A percentile compares a stretch with the other conserved stretches of the same genome.
These are phyloP conservation scores for Xylariomycetidae sp. DNA, from an alignment of 2,329 filamentous ascomycete species.

Conservation along the genomic window DNA sequence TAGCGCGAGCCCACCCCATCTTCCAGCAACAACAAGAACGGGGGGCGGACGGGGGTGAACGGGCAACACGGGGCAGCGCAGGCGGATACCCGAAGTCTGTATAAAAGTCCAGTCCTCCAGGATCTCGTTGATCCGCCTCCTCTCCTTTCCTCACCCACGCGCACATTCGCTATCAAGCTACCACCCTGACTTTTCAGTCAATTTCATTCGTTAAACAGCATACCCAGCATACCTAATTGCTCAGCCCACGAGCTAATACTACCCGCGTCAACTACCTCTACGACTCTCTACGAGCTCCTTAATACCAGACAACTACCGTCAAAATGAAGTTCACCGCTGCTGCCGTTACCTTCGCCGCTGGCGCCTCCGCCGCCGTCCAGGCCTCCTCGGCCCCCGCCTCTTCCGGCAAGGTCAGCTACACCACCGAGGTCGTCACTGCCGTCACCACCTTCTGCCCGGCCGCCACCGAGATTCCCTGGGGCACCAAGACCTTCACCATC, in stretches of 20 bases:
- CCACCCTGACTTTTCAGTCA: constrained; percentile 50
- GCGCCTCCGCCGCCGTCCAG: constrained; percentile 25
- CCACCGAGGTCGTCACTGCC: constrained; percentile 62
- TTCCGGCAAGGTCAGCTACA: constrained; percentile 46
- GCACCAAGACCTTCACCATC: constrained; percentile 62
- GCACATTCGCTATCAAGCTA: constrained; percentile 37
- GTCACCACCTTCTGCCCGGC: constrained; percentile 69
- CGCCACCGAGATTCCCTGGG: constrained; percentile 58
- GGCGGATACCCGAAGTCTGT: constrained; percentile 24
- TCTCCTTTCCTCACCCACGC: constrained; percentile 43
- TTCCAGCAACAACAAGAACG: too few relatives aligned
- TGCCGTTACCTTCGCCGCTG: constrained; percentile 46
- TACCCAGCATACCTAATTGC: constrained; percentile 26
- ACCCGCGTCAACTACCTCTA: constrained; percentile 22
- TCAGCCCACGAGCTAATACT: constrained; percentile 25
- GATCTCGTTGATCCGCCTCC: constrained; percentile 29
- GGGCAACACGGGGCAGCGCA: constrained; percentile 5
- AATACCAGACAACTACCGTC: constrained; percentile 43
- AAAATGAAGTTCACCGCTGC: constrained; percentile 61
- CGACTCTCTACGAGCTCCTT: too few relatives aligned
- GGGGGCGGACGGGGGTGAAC: too few relatives aligned
- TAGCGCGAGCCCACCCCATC: too few relatives aligned
- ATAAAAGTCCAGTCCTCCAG: constrained; percentile 42
- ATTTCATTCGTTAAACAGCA: constrained; percentile 48
- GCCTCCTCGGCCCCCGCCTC: constrained; percentile 14